Conservation (phyloP, 805 yeast genomes). For the Lachancea cidri region DNA sequence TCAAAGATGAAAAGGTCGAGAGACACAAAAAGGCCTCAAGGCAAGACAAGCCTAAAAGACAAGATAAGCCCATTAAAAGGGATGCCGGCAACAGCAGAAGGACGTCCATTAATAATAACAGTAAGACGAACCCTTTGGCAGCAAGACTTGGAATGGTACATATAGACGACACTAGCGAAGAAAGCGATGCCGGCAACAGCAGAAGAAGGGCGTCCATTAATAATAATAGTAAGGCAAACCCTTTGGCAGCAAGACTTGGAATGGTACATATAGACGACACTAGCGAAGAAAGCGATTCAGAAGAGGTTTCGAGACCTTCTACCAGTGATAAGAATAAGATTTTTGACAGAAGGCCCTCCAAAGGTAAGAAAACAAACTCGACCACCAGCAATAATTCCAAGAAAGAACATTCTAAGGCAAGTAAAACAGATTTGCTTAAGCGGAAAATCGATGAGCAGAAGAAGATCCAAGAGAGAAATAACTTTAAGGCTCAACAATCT, state of each 20-base stretch:
- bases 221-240: slow-evolving; percentile 2
- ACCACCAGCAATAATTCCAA: not conserved
- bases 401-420: not conserved
- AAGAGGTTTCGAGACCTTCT: slow-evolving; percentile 9
- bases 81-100: not conserved
- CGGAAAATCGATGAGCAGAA: slow-evolving; percentile 30
- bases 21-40: not conserved
- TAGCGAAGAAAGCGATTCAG: slow-evolving; percentile 8
- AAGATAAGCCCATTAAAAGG: not conserved
- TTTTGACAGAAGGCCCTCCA: slow-evolving; percentile 8
- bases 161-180: slow-evolving; percentile 4
- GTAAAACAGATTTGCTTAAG: slow-evolving; percentile 21
- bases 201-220: not conserved
- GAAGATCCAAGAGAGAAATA: slow-evolving; percentile 17
- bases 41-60: not conserved
- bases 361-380: not conserved
- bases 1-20: not conserved
- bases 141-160: slow-evolving; percentile 7
- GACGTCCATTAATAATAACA: not conserved
- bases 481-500: slow-evolving; percentile 26
- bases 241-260: slow-evolving; percentile 8
- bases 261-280: slow-evolving; percentile 3
- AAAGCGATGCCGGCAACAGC: slow-evolving; percentile 1
- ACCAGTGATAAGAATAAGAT: slow-evolving; percentile 7
- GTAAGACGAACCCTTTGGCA: slow-evolving; percentile 6